These are phyloP conservation scores for Apiotrichum veenhuisii DNA, from an alignment of 1,284 basidiomycete genomes.

Conservation along the genomic window DNA sequence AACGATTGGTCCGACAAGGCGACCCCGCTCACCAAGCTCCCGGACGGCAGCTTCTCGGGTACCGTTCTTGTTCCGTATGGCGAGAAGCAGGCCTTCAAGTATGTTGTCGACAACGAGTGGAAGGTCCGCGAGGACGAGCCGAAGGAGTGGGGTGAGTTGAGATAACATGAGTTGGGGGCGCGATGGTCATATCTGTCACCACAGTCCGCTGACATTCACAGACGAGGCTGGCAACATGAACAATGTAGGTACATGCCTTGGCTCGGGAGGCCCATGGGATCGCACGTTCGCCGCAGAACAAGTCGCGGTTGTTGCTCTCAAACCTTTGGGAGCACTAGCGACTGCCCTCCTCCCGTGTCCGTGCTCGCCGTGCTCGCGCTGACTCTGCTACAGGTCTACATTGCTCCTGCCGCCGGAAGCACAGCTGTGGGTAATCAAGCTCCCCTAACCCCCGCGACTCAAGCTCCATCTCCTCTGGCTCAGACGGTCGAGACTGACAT, in stretches of 20 bases:
- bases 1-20: slow-evolving; percentile 47
- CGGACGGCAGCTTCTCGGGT: slow-evolving; percentile 39
- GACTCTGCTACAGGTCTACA: slow-evolving; percentile 28
- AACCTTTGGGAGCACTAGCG: not conserved
- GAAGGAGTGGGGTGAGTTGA: slow-evolving; percentile 50
- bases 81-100: slow-evolving; percentile 50
- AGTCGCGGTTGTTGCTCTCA: not conserved
- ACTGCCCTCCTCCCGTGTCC: not conserved
- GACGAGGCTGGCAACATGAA: slow-evolving; percentile 51
- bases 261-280: not conserved
- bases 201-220: slow-evolving; percentile 14
- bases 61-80: slow-evolving; percentile 42
- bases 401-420: slow-evolving; percentile 34
- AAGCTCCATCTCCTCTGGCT: not conserved
- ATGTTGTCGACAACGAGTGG: slow-evolving; percentile 51
- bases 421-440: slow-evolving; percentile 15
- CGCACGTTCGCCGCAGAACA: not conserved
- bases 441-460: not conserved
- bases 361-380: not conserved
- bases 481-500: slow-evolving; percentile 12
- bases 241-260: slow-evolving; percentile 32
- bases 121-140: slow-evolving; percentile 50
- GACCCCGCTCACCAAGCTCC: slow-evolving; percentile 38
- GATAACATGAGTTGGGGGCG: too few species aligned
- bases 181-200: not conserved